Conservation (phyloP, 2,329 filamentous ascomycete species). For the Fusarium duplospermum region DNA sequence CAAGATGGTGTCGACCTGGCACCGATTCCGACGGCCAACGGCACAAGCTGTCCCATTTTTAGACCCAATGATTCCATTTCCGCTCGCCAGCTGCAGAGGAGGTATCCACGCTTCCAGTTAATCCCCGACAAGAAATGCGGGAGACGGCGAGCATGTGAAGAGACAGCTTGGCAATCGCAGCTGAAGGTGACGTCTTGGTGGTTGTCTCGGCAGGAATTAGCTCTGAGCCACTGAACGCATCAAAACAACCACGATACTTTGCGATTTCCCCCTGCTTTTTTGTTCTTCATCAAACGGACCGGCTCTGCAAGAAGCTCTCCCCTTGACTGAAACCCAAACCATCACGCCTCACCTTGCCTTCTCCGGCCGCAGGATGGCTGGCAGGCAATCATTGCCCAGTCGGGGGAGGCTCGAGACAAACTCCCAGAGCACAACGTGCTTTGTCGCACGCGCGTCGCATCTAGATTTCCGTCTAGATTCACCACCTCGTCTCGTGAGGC, state of each 20-base stretch:
- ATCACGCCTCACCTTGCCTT: conserved; percentile 18
- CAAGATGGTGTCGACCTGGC: conserved; percentile 29
- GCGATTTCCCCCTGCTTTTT: background rate
- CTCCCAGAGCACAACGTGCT: conserved; percentile 26
- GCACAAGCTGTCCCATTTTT: background rate
- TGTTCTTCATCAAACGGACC: background rate
- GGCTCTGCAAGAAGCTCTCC: background rate
- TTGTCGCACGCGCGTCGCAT: conserved; percentile 34
- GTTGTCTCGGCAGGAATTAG: conserved; percentile 35
- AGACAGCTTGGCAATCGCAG: conserved; percentile 10
- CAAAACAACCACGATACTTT: conserved; percentile 5
- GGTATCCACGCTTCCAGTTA: conserved; percentile 2
- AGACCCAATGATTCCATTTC: background rate
- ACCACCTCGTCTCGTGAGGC: conserved; percentile 25
- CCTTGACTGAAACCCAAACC: conserved; percentile 2
- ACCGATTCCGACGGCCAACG: conserved; percentile 1
- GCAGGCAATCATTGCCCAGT: conserved; percentile 32
- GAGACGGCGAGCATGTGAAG: conserved; percentile 17
- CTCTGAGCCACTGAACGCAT: conserved; percentile 43
- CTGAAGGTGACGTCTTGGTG: conserved; percentile 33
- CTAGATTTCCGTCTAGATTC: conserved; percentile 27
- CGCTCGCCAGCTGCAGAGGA: background rate
- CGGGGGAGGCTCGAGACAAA: background rate
- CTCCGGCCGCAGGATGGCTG: background rate
- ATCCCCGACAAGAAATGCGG: conserved; percentile 15